phyloP scores from a whole-genome alignment of 176 grass and related monocot genomes.

The Coix lacrymajobi region DNA sequence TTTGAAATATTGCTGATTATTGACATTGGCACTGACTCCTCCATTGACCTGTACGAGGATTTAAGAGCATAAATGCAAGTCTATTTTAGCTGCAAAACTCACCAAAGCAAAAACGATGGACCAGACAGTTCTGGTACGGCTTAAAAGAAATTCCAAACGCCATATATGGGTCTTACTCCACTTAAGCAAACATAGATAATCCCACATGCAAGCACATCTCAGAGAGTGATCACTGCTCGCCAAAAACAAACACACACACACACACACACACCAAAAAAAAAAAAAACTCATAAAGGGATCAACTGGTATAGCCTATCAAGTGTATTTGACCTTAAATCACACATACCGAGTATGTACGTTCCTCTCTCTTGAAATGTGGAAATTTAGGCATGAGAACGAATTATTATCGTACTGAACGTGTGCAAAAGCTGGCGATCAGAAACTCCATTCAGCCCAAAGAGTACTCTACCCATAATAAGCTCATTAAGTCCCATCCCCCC shows the following conservation, averaged over 20 bases:
- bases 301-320: background rate
- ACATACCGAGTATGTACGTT: too few species aligned
- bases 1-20: conserved; percentile 43
- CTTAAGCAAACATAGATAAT: background rate
- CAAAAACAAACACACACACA: too few species aligned
- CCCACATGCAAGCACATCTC: background rate
- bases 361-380: background rate
- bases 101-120: background rate
- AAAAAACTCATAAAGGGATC: too few species aligned
- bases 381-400: background rate
- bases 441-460: background rate
- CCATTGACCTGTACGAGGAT: conserved; percentile 35
- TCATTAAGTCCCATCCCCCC: background rate
- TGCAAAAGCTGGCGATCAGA: background rate
- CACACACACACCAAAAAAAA: too few species aligned
- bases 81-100: background rate
- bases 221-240: background rate
- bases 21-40: conserved; percentile 20
- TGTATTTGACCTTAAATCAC: background rate
- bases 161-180: background rate
- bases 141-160: background rate
- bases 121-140: background rate
- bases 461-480: background rate
- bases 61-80: background rate
- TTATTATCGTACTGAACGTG: background rate